phyloP scores from a whole-genome alignment of 2,329 filamentous ascomycete genomes.

The Bimuria novae-zelandiae region DNA sequence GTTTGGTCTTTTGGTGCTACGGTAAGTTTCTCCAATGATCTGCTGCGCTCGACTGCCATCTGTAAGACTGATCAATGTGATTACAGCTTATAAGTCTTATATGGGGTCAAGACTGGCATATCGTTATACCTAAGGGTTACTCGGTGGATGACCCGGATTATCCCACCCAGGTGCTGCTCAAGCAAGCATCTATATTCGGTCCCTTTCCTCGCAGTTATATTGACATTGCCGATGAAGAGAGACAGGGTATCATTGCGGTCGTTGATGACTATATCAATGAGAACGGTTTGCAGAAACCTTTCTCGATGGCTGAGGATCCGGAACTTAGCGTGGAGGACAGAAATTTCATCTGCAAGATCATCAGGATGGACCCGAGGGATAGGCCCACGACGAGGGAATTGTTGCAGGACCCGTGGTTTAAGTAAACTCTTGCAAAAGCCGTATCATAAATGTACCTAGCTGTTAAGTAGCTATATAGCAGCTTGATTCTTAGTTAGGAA shows the following conservation, averaged over 20 bases:
- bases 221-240: constrained; percentile 22
- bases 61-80: constrained; percentile 1
- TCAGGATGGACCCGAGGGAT: constrained; percentile 50
- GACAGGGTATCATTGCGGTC: constrained; percentile 10
- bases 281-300: constrained; percentile 13
- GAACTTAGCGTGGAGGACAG: constrained; percentile 16
- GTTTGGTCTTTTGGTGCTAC: constrained; percentile 47
- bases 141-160: constrained; percentile 10
- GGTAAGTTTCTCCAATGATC: constrained; percentile 25
- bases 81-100: no score
- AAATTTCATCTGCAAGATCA: constrained; percentile 45
- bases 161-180: constrained; percentile 8
- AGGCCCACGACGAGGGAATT: no score
- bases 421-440: no score
- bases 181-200: constrained; percentile 21
- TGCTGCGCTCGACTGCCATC: neutral
- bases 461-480: no score
- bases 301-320: constrained; percentile 10
- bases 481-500: no score
- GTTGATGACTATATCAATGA: constrained; percentile 11
- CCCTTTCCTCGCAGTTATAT: constrained; percentile 22
- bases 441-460: no score
- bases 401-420: no score
- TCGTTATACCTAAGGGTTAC: constrained; percentile 23
- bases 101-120: constrained; percentile 24